Conservation (phyloP, 495 filamentous ascomycete genomes). For the Aspergillus conjunctus region DNA sequence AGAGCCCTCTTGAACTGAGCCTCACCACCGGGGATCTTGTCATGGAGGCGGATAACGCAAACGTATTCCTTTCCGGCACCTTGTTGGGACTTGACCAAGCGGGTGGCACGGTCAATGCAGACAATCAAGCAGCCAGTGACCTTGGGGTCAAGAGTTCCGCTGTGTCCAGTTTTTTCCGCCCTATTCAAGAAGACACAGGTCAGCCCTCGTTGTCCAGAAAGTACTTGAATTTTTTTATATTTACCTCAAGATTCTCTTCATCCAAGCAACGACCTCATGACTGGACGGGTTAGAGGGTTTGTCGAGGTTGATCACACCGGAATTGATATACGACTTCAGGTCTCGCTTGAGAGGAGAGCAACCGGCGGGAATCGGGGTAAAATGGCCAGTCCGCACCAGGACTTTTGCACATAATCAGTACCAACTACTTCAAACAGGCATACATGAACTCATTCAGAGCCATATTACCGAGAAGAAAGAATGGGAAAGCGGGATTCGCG, state of each 20-base stretch:
- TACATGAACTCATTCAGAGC: conserved; percentile 2
- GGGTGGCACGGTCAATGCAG: conserved; percentile 92
- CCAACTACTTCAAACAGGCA: conserved; percentile 19
- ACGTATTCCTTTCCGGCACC: conserved; percentile 92
- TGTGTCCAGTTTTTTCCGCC: conserved; percentile 96
- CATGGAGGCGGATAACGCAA: conserved; percentile 87
- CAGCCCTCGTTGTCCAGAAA: conserved; percentile 20
- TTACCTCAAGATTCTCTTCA: conserved; percentile 94
- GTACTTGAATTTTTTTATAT: not conserved
- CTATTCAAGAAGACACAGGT: conserved; percentile 45
- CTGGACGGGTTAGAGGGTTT: conserved; percentile 97
- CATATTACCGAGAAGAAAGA: not conserved
- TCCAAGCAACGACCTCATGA: conserved; percentile 98
- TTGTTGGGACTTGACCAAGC: conserved; percentile 97
- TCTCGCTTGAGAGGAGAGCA: conserved; percentile 85
- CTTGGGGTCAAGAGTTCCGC: conserved; percentile 93
- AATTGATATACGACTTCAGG: conserved; percentile 91
- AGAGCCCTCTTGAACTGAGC: conserved; percentile 86
- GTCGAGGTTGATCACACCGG: conserved; percentile 97
- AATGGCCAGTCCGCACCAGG: conserved; percentile 85
- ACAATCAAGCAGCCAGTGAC: conserved; percentile 95
- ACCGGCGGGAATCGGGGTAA: conserved; percentile 89
- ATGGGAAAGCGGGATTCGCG: conserved; percentile 8
- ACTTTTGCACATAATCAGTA: conserved; percentile 51
- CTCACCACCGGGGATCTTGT: conserved; percentile 87